phyloP scores from a whole-genome alignment of 2,329 filamentous ascomycete species.

The Hypoxylon sp. region DNA sequence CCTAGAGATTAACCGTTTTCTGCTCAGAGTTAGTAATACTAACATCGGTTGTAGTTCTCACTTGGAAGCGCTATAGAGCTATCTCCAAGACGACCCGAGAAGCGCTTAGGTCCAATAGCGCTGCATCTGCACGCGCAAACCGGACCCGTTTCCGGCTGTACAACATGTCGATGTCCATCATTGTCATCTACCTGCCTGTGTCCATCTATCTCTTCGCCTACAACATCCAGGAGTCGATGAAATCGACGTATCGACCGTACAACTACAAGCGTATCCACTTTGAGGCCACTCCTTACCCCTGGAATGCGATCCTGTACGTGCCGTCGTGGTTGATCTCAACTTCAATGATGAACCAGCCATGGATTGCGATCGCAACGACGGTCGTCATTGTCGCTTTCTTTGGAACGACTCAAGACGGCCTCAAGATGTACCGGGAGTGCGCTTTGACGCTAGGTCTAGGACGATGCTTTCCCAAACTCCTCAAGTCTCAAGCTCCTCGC shows the following conservation, averaged over 20 bases:
- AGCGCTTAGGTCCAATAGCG: conserved; percentile 59
- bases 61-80: conserved; percentile 64
- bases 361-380: conserved; percentile 64
- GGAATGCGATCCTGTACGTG: conserved; percentile 64
- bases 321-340: conserved; percentile 60
- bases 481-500: not conserved
- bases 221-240: conserved; percentile 58
- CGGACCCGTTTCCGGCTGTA: conserved; percentile 69
- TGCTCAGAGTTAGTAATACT: conserved; percentile 16
- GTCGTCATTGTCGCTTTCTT: conserved; percentile 69
- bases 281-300: conserved; percentile 58
- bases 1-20: conserved; percentile 1
- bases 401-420: conserved; percentile 68
- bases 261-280: conserved; percentile 61
- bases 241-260: conserved; percentile 55
- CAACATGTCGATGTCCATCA: conserved; percentile 67
- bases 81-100: conserved; percentile 61
- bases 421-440: conserved; percentile 63
- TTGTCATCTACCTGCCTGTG: conserved; percentile 67
- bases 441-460: conserved; percentile 38
- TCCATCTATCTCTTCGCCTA: conserved; percentile 58
- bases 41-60: conserved; percentile 53
- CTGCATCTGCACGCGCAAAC: conserved; percentile 60
- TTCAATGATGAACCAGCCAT: conserved; percentile 62
- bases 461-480: conserved; percentile 18